Evolutionary conservation across 1,284 basidiomycete genomes (phyloP).

Genomic region (Leucoagaricus sp.): DNA sequence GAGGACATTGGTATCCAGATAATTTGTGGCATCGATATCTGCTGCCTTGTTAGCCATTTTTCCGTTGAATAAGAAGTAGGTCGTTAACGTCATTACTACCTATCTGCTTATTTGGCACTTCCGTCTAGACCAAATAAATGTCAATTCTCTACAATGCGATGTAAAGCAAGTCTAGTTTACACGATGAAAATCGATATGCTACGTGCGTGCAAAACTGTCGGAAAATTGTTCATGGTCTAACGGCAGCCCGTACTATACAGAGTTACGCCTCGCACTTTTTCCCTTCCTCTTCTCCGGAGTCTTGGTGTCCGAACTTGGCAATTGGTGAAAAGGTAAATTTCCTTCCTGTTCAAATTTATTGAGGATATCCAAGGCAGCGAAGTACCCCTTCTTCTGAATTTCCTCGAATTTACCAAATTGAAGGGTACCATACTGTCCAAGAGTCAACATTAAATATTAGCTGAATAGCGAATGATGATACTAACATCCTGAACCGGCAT

Average conservation of each 20-base stretch:
- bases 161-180: background rate
- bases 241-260: constrained; percentile 42
- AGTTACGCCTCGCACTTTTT: constrained; percentile 75
- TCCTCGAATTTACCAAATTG: constrained; percentile 84
- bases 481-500: constrained; percentile 91
- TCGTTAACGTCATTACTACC: too few species aligned
- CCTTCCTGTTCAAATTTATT: constrained; percentile 84
- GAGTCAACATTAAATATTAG: background rate
- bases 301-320: constrained; percentile 5
- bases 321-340: constrained; percentile 58
- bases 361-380: constrained; percentile 73
- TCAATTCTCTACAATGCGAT: too few species aligned
- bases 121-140: too few species aligned
- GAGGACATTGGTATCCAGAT: constrained; percentile 69
- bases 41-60: background rate
- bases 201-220: constrained; percentile 1
- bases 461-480: constrained; percentile 7
- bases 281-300: constrained; percentile 57
- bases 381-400: constrained; percentile 83
- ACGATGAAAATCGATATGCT: background rate
- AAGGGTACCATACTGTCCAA: constrained; percentile 69
- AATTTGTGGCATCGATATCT: background rate
- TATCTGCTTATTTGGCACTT: too few species aligned
- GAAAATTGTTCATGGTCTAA: background rate
- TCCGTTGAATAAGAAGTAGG: background rate